Evolutionary conservation across 768 basidiomycete species (phyloP).

Genomic region (Mycena haematopus): DNA sequence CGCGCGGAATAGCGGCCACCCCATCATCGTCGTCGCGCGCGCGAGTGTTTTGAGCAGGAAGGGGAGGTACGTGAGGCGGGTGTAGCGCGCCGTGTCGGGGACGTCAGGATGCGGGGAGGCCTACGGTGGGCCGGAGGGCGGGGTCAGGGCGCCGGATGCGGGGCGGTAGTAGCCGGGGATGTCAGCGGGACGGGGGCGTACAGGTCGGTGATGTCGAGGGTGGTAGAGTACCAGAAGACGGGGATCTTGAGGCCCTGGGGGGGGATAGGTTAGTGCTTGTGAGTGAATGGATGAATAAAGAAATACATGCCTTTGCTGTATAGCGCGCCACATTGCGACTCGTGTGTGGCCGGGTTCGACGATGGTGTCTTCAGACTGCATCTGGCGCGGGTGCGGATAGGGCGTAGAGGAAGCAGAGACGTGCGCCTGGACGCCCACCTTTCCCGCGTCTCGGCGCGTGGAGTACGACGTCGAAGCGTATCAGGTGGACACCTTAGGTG

Average conservation of each 20-base stretch:
- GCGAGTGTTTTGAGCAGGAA: constrained; percentile 84
- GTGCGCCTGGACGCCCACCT: constrained; percentile 71
- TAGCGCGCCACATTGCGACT: constrained; percentile 83
- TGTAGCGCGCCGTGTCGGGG: constrained; percentile 61
- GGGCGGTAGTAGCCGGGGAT: constrained; percentile 66
- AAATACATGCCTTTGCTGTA: constrained; percentile 70
- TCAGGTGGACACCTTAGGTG: constrained; percentile 69
- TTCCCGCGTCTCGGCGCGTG: constrained; percentile 75
- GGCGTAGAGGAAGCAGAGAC: constrained; percentile 39
- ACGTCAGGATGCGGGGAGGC: constrained; percentile 45
- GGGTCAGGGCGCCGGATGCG: constrained; percentile 37
- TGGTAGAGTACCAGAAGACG: constrained; percentile 85
- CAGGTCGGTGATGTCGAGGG: constrained; percentile 75
- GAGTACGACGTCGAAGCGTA: too few relatives aligned
- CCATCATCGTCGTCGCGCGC: constrained; percentile 76
- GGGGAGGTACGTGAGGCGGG: constrained; percentile 80
- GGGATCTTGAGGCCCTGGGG: constrained; percentile 84
- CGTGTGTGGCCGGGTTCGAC: constrained; percentile 71
- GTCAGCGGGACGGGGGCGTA: constrained; percentile 64
- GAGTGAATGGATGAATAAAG: not conserved
- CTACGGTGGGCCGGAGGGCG: constrained; percentile 36
- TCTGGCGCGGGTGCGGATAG: not conserved
- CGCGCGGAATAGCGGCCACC: constrained; percentile 87
- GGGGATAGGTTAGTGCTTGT: not conserved
- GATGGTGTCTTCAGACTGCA: constrained; percentile 42